Base-by-base conservation (phyloP, 768 basidiomycete genomes). In the Rubroboletus pulcherrimus region DNA sequence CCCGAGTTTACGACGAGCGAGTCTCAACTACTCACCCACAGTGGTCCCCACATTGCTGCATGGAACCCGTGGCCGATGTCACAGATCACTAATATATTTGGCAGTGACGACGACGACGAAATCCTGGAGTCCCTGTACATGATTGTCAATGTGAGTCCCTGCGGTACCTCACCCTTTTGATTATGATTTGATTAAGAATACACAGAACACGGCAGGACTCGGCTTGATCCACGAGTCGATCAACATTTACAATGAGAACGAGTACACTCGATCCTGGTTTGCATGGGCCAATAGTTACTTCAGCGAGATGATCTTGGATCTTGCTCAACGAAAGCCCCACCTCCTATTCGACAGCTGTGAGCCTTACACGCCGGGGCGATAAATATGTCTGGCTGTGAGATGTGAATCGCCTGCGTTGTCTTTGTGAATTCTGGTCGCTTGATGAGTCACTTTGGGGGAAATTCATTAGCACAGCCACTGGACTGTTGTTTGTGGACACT, bases 31-130 rank as follows among this genome's bases (percentile, higher is more conserved):
- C 34, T 55, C 31, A 39, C 37, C 31, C 58, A 31, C 45, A 89
- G 88, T 33, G 88, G 89, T 5, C 89, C 89, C 35, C 89, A 91
- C 69, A 81, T 86, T 47, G 81, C 83, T 63, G 79, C 81, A 10
- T 86, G 81, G 81, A 77, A 87, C 66, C 87, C 87, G 44, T 91
- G 89, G 89, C 89, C 89, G 3, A 91, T 91, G 89, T 86, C 88
- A 24, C 86, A 84, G 51, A 82, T 91, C 41, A 82, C 82, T 26
- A 80, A 83, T 15, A 86, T 90, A 55, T 90, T 83, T 65, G 86
- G 88, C 3, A 85, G 85, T 9, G 83, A 90, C 65, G 74, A 89
- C 61, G 88, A 91, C 63, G 66, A 72, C 17, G 88, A 89, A 60
- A 91, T 91, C 42, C 43, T 84, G 57, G 68, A 77, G 10, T 78